phyloP scores from a whole-genome alignment of 129 eudicot species.

The Centaurea solstitialis region DNA sequence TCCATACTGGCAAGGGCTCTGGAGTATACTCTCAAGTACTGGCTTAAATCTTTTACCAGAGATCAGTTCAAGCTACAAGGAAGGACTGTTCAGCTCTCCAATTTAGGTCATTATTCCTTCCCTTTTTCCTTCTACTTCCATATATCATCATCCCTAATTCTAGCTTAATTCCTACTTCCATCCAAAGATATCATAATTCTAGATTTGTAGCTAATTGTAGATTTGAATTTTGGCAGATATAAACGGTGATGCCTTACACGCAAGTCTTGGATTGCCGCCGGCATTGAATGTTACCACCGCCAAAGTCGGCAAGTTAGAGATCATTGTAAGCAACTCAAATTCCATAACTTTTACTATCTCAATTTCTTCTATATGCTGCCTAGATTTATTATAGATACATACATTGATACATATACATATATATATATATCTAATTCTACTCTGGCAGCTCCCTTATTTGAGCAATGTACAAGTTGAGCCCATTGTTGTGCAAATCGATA shows the following conservation, averaged over 20 bases:
- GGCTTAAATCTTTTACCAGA: slow-evolving; percentile 91
- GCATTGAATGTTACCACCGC: slow-evolving; percentile 92
- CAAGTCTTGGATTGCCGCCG: slow-evolving; percentile 93
- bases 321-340: slow-evolving; percentile 46
- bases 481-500: slow-evolving; percentile 91
- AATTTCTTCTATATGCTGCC: too few relatives aligned
- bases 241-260: slow-evolving; percentile 91
- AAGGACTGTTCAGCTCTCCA: slow-evolving; percentile 82
- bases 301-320: slow-evolving; percentile 86
- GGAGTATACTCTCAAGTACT: slow-evolving; percentile 92
- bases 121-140: too few relatives aligned
- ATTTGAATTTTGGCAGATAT: slow-evolving; percentile 58
- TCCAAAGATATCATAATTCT: not conserved
- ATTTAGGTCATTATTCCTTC: slow-evolving; percentile 58
- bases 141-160: too few relatives aligned
- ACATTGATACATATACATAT: too few relatives aligned
- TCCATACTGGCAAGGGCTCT: slow-evolving; percentile 89
- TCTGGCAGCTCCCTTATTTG: slow-evolving; percentile 91
- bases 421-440: slow-evolving; percentile 26
- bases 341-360: not conserved
- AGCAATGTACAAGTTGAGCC: slow-evolving; percentile 95
- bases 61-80: slow-evolving; percentile 99
- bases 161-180: slow-evolving; percentile 13
- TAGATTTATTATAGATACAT: too few relatives aligned
- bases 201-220: slow-evolving; percentile 9